Conservation (phyloP, 2,329 filamentous ascomycete genomes). For the Arachnomyces sp. region DNA sequence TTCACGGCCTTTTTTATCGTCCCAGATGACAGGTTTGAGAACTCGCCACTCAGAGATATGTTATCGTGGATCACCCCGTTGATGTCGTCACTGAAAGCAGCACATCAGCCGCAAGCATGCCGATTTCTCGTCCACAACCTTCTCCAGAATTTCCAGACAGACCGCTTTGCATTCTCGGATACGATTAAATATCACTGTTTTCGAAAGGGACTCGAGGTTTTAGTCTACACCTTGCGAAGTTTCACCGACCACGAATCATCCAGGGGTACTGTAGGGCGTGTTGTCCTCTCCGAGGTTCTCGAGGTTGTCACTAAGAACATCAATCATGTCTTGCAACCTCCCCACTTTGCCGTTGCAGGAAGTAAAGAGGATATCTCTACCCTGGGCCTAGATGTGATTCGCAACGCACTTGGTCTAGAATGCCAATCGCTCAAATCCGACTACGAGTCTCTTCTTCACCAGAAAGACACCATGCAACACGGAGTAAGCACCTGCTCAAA, state of each 20-base stretch:
- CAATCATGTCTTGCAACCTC: conserved; percentile 51
- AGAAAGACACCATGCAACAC: conserved; percentile 51
- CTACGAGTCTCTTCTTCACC: conserved; percentile 55
- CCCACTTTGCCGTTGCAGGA: conserved; percentile 40
- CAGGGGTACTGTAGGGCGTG: conserved; percentile 37
- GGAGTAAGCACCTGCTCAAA: conserved; percentile 62
- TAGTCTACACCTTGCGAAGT: conserved; percentile 39
- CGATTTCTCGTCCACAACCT: conserved; percentile 69
- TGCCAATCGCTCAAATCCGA: conserved; percentile 62
- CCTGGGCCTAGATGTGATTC: conserved; percentile 56
- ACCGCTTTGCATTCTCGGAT: conserved; percentile 34
- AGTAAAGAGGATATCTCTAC: conserved; percentile 46
- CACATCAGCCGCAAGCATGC: conserved; percentile 70
- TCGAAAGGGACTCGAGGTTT: conserved; percentile 35
- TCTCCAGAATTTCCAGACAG: conserved; percentile 49
- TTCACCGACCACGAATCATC: conserved; percentile 40
- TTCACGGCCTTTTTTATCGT: conserved; percentile 48
- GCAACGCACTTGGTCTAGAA: conserved; percentile 60
- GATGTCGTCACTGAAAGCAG: conserved; percentile 64
- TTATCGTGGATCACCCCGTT: conserved; percentile 73
- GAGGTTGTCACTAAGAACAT: conserved; percentile 40
- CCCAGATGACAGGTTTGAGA: conserved; percentile 44
- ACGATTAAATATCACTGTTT: conserved; percentile 39
- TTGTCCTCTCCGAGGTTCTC: conserved; percentile 42
- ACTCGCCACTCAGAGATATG: conserved; percentile 52